Conservation (phyloP, 768 basidiomycete species). For the Rhodotorula taiwanensis region DNA sequence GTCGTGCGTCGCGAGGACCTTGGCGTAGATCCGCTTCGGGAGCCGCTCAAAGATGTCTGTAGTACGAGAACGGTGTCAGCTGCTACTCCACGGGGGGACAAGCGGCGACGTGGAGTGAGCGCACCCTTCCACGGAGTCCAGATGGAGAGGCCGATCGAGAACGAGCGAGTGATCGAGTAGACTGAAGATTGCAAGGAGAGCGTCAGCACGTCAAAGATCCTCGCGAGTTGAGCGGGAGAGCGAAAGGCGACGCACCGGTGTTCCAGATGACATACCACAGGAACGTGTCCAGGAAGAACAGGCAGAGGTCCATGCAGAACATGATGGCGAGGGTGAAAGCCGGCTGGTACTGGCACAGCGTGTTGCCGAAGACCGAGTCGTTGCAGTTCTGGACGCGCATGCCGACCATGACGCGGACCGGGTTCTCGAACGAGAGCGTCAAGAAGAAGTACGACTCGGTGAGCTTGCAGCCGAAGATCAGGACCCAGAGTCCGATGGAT, state of each 20-base stretch:
- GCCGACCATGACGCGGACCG: conserved; percentile 87
- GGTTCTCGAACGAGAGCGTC: conserved; percentile 85
- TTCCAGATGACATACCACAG: conserved; percentile 99
- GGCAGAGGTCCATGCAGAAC: conserved; percentile 94
- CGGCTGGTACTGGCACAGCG: conserved; percentile 83
- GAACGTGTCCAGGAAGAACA: conserved; percentile 99
- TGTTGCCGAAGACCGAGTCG: conserved; percentile 76
- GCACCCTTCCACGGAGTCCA: conserved; percentile 90
- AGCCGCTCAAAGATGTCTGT: conserved; percentile 84
- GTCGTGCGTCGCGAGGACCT: conserved; percentile 82
- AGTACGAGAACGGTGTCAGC: neutral
- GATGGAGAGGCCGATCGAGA: conserved; percentile 84
- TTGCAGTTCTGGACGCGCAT: conserved; percentile 90
- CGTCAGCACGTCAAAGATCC: neutral
- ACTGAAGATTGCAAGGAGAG: conserved; percentile 33
- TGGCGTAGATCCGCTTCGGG: conserved; percentile 94
- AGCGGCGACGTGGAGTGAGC: neutral
- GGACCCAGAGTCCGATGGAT: conserved; percentile 74
- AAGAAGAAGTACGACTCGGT: conserved; percentile 97
- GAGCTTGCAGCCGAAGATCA: conserved; percentile 94
- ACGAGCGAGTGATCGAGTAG: conserved; percentile 70
- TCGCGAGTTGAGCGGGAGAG: conserved; percentile 8
- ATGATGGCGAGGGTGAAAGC: conserved; percentile 93
- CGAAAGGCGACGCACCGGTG: conserved; percentile 56
- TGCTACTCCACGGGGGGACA: neutral